Evolutionary conservation across 1,284 basidiomycete genomes (phyloP).

Genomic region (Entoloma clypeatum): DNA sequence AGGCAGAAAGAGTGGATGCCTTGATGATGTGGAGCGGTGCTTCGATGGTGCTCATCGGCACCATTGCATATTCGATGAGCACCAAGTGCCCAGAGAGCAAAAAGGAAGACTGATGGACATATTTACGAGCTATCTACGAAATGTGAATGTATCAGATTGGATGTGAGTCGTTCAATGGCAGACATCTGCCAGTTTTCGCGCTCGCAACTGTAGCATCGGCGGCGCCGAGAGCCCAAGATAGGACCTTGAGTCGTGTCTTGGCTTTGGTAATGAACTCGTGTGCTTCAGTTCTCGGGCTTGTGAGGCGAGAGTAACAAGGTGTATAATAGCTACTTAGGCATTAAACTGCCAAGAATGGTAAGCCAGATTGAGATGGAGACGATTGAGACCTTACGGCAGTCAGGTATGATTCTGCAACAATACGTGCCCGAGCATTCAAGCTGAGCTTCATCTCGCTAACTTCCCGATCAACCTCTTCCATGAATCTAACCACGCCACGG

Average conservation of each 20-base stretch:
- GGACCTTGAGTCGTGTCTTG: too few relatives aligned
- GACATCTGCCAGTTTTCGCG: too few relatives aligned
- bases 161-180: too few relatives aligned
- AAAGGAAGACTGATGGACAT: too few relatives aligned
- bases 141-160: too few relatives aligned
- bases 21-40: slow-evolving; percentile 65
- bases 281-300: too few relatives aligned
- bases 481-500: slow-evolving; percentile 58
- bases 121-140: too few relatives aligned
- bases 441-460: slow-evolving; percentile 90
- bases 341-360: slow-evolving; percentile 28
- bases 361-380: slow-evolving; percentile 2
- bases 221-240: too few relatives aligned
- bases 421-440: slow-evolving; percentile 94
- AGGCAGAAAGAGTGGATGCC: slow-evolving; percentile 31
- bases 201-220: too few relatives aligned
- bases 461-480: slow-evolving; percentile 96
- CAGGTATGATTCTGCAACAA: slow-evolving; percentile 90
- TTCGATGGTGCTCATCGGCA: slow-evolving; percentile 66
- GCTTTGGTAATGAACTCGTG: too few relatives aligned
- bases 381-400: slow-evolving; percentile 52
- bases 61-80: slow-evolving; percentile 68
- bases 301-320: too few relatives aligned
- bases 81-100: too few relatives aligned
- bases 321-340: slow-evolving; percentile 23